Percentiles rank a stretch among this genome's conserved stretches.
Conservation (phyloP, 176 grass and related monocot genomes). For the Hordeum marinum region DNA sequence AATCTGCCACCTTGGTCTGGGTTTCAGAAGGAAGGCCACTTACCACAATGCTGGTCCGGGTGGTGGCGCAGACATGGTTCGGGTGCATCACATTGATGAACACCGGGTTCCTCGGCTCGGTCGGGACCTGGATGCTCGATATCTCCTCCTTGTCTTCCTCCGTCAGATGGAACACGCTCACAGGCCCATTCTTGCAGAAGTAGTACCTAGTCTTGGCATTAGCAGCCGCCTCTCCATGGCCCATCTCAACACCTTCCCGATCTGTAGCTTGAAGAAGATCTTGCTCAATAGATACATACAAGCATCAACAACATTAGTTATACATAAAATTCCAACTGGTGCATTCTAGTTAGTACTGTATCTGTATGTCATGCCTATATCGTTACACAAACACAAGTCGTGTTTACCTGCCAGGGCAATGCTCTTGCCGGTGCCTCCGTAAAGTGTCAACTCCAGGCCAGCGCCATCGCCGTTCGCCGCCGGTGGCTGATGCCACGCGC, state of each 20-base stretch:
- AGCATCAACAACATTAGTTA: neutral
- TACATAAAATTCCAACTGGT: neutral
- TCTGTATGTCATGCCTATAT: neutral
- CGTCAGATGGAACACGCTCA: slow-evolving; percentile 20
- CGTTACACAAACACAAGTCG: neutral
- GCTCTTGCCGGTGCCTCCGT: neutral
- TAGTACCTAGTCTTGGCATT: slow-evolving; percentile 6
- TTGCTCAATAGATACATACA: neutral
- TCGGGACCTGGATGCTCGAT: neutral
- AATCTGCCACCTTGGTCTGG: too few species aligned
- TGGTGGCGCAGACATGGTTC: slow-evolving; percentile 11
- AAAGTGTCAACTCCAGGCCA: neutral
- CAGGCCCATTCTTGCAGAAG: slow-evolving; percentile 43
- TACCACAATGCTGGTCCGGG: neutral
- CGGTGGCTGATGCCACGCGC: neutral
- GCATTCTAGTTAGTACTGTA: neutral
- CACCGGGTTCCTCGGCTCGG: slow-evolving; percentile 13
- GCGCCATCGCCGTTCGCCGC: neutral
- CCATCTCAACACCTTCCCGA: neutral
- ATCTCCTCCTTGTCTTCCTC: slow-evolving; percentile 31
- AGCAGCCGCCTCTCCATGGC: neutral
- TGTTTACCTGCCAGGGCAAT: neutral
- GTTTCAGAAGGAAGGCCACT: neutral
- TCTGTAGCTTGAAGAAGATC: neutral
- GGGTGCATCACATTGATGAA: slow-evolving; percentile 37